Conservation (phyloP, 202 grass and related monocot species). For the Tripidium arundinaceum region DNA sequence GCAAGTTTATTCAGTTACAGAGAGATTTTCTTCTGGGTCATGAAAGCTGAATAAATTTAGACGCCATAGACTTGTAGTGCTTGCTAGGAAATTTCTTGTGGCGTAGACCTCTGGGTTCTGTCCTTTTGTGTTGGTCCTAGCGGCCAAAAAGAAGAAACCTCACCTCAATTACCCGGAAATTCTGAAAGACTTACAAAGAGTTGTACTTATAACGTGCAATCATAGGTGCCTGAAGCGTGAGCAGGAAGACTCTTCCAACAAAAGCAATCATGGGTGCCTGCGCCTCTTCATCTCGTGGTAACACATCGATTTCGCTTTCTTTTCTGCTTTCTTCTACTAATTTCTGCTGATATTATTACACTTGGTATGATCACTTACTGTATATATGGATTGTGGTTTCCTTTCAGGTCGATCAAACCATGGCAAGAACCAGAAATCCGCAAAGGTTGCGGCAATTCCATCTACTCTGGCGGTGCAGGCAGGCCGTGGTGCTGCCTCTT, state of each 20-base stretch:
- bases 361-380: neutral
- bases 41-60: neutral
- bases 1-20: neutral
- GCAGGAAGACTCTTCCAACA: neutral
- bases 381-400: neutral
- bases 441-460: constrained; percentile 10
- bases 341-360: neutral
- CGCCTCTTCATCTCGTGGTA: constrained; percentile 3
- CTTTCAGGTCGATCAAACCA: neutral
- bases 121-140: neutral
- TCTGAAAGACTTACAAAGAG: neutral
- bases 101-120: neutral
- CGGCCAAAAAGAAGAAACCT: neutral
- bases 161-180: constrained; percentile 7
- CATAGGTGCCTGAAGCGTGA: neutral
- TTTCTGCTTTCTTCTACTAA: no score
- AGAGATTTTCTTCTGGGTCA: neutral
- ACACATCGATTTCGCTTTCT: neutral
- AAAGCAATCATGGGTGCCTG: constrained; percentile 20
- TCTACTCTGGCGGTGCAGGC: neutral
- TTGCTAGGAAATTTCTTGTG: constrained; percentile 8
- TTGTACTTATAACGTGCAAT: neutral
- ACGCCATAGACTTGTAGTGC: neutral
- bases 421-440: constrained; percentile 7
- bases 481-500: neutral